Evolutionary conservation across 345 rosid species (phyloP).

Genomic region (Jatropha curcas): DNA sequence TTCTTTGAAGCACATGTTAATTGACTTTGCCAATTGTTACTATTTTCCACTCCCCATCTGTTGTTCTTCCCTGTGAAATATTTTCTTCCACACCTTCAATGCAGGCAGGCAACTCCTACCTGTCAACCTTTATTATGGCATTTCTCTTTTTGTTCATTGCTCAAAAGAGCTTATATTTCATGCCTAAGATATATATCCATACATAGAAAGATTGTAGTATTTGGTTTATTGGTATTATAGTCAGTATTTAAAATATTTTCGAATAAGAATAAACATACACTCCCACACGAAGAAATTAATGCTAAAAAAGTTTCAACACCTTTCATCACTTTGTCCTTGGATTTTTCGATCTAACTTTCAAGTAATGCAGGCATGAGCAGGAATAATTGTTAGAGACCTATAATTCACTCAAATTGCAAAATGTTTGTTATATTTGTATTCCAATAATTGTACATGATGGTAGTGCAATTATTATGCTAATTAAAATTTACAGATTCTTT

Average conservation of each 20-base stretch:
- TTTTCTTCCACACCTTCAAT: neutral
- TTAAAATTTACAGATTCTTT: too few relatives aligned
- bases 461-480: too few relatives aligned
- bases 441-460: neutral
- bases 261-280: too few relatives aligned
- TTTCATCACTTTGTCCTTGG: neutral
- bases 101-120: conserved; percentile 8
- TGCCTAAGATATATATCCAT: too few relatives aligned
- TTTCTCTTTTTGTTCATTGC: too few relatives aligned
- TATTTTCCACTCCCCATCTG: conserved; percentile 18
- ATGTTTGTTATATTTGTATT: neutral
- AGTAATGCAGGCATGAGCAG: neutral
- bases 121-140: neutral
- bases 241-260: too few relatives aligned
- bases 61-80: conserved; percentile 17
- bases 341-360: conserved; percentile 4
- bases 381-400: conserved; percentile 1
- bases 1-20: neutral
- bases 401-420: neutral
- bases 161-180: too few relatives aligned
- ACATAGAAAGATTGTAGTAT: too few relatives aligned
- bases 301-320: too few relatives aligned
- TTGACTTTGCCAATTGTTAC: neutral
- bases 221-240: too few relatives aligned
- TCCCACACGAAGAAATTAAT: too few relatives aligned